Base-by-base conservation (phyloP, 2,329 filamentous ascomycete genomes). In the Zasmidium cellare region DNA sequence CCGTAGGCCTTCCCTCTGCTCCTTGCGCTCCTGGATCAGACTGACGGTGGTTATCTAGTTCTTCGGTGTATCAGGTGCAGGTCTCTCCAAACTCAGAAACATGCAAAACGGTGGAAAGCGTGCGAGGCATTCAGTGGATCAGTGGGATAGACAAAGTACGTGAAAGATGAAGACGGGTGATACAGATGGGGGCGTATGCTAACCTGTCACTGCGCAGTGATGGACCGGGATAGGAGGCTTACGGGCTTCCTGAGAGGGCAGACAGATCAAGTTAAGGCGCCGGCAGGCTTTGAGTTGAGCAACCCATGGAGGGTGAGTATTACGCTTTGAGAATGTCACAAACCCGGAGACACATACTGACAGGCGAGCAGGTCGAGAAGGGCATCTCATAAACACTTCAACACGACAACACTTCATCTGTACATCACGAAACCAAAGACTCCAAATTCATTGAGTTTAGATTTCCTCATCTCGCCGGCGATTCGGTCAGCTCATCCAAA, bases 241-340 rank as follows among this genome's bases (percentile, higher is more conserved):
- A 88, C 85, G 44, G 85, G 85, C 54, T 82, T 78, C 62, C 69
- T 81, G 68, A 78, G 85, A 75, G 85, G 84, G 59, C 85, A 88
- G 71, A 83, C 83, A 56, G 83, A 85, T 74, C 82, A 79, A 62
- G 76, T 80, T 48, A 74, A 76, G 58, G 85, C 85, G 25, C 85
- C 85, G 24, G 74, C 77, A 56, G 85, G 84, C 60, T 88, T 87
- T 75, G 85, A 87, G 74, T 71, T 87, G 69, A 87, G 82, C 81
- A 87, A 86, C 75, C 82, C 83, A 62, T 88, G 85, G 85, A 85
- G 82, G 80, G 85, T 87, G 80, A 58, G 80, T 71, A 28, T n/a
- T n/a, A n/a, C n/a, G n/a, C n/a, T n/a, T n/a, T n/a, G n/a, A n/a
- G n/a, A n/a, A n/a, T n/a, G n/a, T n/a, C n/a, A n/a, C n/a, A n/a